A percentile compares a stretch with the other conserved stretches of the same genome.
Evolutionary conservation across 345 rosid genomes (phyloP).

Genomic region (Laguncularia racemosa): DNA sequence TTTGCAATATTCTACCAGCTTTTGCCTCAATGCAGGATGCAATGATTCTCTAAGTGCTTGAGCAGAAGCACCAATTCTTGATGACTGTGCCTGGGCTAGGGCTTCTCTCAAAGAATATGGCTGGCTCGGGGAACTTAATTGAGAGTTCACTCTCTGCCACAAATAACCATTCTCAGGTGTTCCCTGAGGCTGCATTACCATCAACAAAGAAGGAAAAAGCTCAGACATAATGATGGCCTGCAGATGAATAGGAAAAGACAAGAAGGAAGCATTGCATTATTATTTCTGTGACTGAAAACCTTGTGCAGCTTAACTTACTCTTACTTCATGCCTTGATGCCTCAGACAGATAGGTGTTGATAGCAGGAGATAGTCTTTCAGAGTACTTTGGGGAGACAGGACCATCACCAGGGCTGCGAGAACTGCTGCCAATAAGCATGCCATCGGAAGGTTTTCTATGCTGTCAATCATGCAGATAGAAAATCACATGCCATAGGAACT

Average conservation of each 20-base stretch:
- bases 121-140: slow-evolving; percentile 95
- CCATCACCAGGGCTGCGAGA: slow-evolving; percentile 88
- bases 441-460: slow-evolving; percentile 88
- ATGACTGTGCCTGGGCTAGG: slow-evolving; percentile 96
- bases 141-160: slow-evolving; percentile 98
- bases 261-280: neutral
- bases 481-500: neutral
- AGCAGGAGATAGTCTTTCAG: slow-evolving; percentile 97
- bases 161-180: slow-evolving; percentile 87
- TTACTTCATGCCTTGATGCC: slow-evolving; percentile 97
- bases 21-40: slow-evolving; percentile 94
- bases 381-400: slow-evolving; percentile 90
- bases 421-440: slow-evolving; percentile 81
- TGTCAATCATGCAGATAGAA: slow-evolving; percentile 25
- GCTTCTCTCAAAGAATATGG: slow-evolving; percentile 99
- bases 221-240: slow-evolving; percentile 2
- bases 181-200: slow-evolving; percentile 67
- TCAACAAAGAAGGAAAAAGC: slow-evolving; percentile 1
- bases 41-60: slow-evolving; percentile 95
- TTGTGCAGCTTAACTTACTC: slow-evolving; percentile 33
- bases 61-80: slow-evolving; percentile 97
- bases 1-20: slow-evolving; percentile 48
- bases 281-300: neutral
- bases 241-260: neutral
- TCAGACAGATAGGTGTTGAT: slow-evolving; percentile 88